phyloP scores from a whole-genome alignment of 2,329 filamentous ascomycete species.

The Diplocarpon mali region DNA sequence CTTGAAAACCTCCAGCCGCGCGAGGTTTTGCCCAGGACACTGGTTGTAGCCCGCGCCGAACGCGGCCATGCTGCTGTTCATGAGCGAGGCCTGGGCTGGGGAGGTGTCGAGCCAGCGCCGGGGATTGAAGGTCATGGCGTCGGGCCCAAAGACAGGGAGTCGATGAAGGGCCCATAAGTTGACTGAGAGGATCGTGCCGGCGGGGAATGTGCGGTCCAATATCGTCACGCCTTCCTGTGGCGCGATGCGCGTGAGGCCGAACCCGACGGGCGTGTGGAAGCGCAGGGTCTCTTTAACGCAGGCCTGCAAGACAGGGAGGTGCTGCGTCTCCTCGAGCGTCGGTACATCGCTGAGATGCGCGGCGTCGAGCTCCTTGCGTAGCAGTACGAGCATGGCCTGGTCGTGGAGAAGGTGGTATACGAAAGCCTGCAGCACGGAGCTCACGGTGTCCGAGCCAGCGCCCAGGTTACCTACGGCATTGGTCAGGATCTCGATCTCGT shows the following conservation, averaged over 20 bases:
- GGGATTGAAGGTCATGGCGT: slow-evolving; percentile 27
- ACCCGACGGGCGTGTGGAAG: slow-evolving; percentile 26
- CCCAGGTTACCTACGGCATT: slow-evolving; percentile 29
- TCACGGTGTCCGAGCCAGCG: slow-evolving; percentile 31
- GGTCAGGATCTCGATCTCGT: slow-evolving; percentile 27
- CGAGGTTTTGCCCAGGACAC: slow-evolving; percentile 29
- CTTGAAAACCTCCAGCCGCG: slow-evolving; percentile 29
- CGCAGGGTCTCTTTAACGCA: slow-evolving; percentile 30
- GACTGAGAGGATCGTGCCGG: slow-evolving; percentile 26
- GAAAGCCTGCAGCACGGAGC: slow-evolving; percentile 28
- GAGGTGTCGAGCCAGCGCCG: slow-evolving; percentile 26
- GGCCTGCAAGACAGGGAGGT: slow-evolving; percentile 29
- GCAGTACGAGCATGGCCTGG: slow-evolving; percentile 16
- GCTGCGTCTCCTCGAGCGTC: slow-evolving; percentile 23
- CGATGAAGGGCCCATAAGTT: slow-evolving; percentile 30
- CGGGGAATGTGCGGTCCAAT: slow-evolving; percentile 22
- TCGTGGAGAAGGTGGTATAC: slow-evolving; percentile 29
- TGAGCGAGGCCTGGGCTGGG: slow-evolving; percentile 11
- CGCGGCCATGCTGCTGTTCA: slow-evolving; percentile 22
- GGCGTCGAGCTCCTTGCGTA: slow-evolving; percentile 21
- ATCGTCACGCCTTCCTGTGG: slow-evolving; percentile 27
- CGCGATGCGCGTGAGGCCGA: slow-evolving; percentile 21
- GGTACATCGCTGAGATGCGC: slow-evolving; percentile 11
- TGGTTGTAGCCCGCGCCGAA: slow-evolving; percentile 30
- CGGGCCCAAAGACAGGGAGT: slow-evolving; percentile 25